Evolutionary conservation across 306 rosid genomes (phyloP).

Genomic region (Pyrus bretschneideri): DNA sequence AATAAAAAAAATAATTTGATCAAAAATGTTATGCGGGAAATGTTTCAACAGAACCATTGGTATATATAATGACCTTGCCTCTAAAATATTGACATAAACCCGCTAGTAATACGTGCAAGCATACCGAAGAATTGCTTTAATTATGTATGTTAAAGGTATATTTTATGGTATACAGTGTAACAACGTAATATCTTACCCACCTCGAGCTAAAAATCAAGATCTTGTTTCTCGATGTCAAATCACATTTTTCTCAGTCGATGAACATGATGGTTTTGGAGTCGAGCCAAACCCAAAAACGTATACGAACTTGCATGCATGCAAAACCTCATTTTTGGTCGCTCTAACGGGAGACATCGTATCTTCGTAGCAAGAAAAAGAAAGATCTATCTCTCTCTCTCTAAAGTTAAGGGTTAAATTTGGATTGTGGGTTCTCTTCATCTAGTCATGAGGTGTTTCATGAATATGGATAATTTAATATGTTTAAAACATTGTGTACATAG

Average conservation of each 20-base stretch:
- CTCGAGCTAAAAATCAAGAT: not conserved
- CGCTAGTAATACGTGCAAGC: not conserved
- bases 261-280: not conserved
- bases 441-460: slow-evolving; percentile 21
- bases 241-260: not conserved
- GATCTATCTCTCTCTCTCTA: not conserved
- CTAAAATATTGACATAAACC: not conserved
- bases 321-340: not conserved
- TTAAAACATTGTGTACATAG: not conserved
- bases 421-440: slow-evolving; percentile 15
- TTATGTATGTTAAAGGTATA: too few relatives aligned
- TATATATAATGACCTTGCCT: not conserved
- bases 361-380: slow-evolving; percentile 6
- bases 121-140: not conserved
- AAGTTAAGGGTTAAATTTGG: not conserved
- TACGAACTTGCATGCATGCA: not conserved
- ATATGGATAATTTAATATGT: not conserved
- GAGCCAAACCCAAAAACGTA: not conserved
- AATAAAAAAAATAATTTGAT: too few relatives aligned
- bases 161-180: not conserved
- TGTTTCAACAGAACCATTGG: too few relatives aligned
- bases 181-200: not conserved
- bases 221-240: not conserved
- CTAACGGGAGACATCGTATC: slow-evolving; percentile 15
- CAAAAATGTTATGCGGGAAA: not conserved